phyloP scores from a whole-genome alignment of 306 rosid species.

The Inga leiocalycina region DNA sequence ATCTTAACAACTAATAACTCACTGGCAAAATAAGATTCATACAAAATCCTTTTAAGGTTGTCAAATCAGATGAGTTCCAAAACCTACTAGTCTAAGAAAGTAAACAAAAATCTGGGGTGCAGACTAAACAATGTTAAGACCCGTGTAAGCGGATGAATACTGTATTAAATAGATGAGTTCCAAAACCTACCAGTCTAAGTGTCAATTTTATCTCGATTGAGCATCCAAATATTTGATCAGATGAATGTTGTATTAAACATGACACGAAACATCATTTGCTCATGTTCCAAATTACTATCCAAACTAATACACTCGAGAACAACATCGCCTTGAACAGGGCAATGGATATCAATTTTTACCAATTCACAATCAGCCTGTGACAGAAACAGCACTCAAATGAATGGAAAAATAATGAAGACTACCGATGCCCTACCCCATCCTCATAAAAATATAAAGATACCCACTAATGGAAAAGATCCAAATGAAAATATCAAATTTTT shows the following conservation, averaged over 20 bases:
- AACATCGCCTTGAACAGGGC: conserved; percentile 96
- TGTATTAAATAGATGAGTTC: too few relatives aligned
- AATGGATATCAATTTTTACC: conserved; percentile 89
- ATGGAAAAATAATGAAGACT: neutral
- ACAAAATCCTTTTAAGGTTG: too few relatives aligned
- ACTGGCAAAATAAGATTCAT: too few relatives aligned
- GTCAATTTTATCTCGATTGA: conserved; percentile 90
- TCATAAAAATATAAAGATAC: neutral
- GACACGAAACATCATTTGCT: conserved; percentile 90
- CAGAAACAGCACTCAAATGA: conserved; percentile 31
- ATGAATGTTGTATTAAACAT: conserved; percentile 98
- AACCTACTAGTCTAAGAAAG: too few relatives aligned
- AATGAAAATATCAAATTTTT: neutral
- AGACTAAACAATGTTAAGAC: too few relatives aligned
- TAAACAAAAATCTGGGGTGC: too few relatives aligned
- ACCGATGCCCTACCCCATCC: neutral
- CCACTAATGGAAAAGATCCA: neutral
- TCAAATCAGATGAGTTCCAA: too few relatives aligned
- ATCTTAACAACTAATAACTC: too few relatives aligned
- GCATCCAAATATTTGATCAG: conserved; percentile 94
- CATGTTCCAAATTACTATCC: conserved; percentile 79
- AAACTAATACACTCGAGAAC: conserved; percentile 92
- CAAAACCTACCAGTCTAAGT: neutral
- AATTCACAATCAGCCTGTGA: conserved; percentile 84
- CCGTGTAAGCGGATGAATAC: too few relatives aligned